These are phyloP conservation scores for Westerdykella aurantiaca DNA, from an alignment of 2,329 filamentous ascomycete genomes.

Conservation along the genomic window DNA sequence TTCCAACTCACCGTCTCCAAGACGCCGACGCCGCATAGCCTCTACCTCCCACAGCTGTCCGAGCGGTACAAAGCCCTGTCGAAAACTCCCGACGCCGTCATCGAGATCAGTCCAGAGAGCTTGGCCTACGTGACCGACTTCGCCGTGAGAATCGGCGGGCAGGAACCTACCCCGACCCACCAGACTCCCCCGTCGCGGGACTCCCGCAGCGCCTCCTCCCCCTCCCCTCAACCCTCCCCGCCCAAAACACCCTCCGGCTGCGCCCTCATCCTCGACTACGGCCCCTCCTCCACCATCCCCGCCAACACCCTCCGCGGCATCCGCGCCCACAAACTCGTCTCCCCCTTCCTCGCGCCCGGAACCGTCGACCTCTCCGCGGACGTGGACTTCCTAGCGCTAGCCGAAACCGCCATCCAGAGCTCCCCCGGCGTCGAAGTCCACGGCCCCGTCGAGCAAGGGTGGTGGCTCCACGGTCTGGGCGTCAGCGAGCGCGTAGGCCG, in stretches of 20 bases:
- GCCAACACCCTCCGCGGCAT: slow-evolving; percentile 89
- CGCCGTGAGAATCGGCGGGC: slow-evolving; percentile 74
- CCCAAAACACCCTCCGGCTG: slow-evolving; percentile 68
- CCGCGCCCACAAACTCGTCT: slow-evolving; percentile 66
- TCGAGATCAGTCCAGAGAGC: slow-evolving; percentile 88
- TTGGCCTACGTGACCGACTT: slow-evolving; percentile 75
- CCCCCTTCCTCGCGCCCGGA: slow-evolving; percentile 73
- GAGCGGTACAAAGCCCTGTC: slow-evolving; percentile 72
- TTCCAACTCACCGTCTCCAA: slow-evolving; percentile 81
- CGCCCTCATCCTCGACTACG: slow-evolving; percentile 94
- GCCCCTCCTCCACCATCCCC: slow-evolving; percentile 70
- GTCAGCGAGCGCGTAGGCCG: slow-evolving; percentile 49
- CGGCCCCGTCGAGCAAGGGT: slow-evolving; percentile 79
- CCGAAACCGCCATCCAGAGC: slow-evolving; percentile 70
- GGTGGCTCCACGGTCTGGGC: slow-evolving; percentile 75
- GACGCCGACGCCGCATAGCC: slow-evolving; percentile 70
- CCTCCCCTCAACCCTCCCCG: slow-evolving; percentile 16
- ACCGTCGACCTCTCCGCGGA: slow-evolving; percentile 85
- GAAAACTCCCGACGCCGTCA: slow-evolving; percentile 59
- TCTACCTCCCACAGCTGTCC: slow-evolving; percentile 78
- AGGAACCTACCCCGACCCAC: slow-evolving; percentile 20
- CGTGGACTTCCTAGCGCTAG: slow-evolving; percentile 85
- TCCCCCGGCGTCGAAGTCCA: slow-evolving; percentile 83
- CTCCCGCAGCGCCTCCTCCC: slow-evolving; percentile 8
- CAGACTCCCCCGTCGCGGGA: slow-evolving; percentile 3